Percentiles rank a stretch among this genome's conserved stretches.
Conservation (phyloP, 139 green algal species). For the Auxenochlorella pyrenoidosa region DNA sequence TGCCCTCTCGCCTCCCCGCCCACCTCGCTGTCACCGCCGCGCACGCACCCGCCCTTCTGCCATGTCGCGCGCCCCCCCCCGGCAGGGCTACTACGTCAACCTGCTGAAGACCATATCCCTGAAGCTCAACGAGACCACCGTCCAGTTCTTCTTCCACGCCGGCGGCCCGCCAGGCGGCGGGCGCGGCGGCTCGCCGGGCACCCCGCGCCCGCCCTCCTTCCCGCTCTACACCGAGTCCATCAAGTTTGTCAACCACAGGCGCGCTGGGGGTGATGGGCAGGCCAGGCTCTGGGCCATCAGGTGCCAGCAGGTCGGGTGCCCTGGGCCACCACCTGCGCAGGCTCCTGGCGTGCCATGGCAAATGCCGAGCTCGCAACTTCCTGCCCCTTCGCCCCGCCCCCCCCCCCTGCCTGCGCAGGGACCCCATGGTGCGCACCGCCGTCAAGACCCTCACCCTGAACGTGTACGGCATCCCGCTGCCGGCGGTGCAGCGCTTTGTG, state of each 20-base stretch:
- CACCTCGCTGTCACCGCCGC: too few species aligned
- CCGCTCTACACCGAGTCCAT: constrained; percentile 94
- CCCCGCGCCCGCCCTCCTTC: constrained; percentile 59
- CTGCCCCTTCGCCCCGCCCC: background rate
- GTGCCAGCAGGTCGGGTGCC: too few species aligned
- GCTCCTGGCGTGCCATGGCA: too few species aligned
- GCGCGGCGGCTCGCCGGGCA: background rate
- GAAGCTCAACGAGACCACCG: constrained; percentile 88
- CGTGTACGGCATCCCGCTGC: constrained; percentile 87
- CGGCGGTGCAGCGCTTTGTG: constrained; percentile 77
- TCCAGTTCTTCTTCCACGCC: constrained; percentile 93
- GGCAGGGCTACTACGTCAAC: constrained; percentile 95
- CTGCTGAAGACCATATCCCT: constrained; percentile 97
- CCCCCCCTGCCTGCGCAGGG: constrained; percentile 41
- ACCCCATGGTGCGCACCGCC: constrained; percentile 96
- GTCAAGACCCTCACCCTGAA: constrained; percentile 97
- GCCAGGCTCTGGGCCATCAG: too few species aligned
- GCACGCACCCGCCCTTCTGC: too few species aligned
- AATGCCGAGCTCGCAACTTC: too few species aligned
- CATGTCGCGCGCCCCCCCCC: too few species aligned
- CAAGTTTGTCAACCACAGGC: constrained; percentile 90
- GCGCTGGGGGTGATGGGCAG: background rate
- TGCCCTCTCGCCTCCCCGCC: background rate
- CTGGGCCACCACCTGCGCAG: too few species aligned
- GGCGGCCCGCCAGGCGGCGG: background rate